Evolutionary conservation across 495 filamentous ascomycete species (phyloP).

Genomic region (Hypoxylon lienhwacheense): DNA sequence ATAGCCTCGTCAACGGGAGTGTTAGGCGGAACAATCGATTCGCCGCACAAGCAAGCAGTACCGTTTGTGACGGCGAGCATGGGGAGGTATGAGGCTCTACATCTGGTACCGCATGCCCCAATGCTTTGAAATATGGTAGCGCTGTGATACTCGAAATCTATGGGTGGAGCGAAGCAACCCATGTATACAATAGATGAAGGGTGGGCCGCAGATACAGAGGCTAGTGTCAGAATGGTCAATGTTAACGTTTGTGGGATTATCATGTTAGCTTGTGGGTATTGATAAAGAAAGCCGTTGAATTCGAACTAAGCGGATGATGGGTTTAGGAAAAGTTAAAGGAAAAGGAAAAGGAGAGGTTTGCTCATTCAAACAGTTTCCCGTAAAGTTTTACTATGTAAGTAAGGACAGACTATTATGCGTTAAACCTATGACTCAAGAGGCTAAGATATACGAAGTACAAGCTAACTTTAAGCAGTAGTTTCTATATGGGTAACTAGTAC

Average conservation of each 20-base stretch:
- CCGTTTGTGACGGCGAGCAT: conserved; percentile 16
- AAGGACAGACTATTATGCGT: too few relatives aligned
- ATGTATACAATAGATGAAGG: background rate
- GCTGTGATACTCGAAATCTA: background rate
- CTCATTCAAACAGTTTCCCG: too few relatives aligned
- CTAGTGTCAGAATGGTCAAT: background rate
- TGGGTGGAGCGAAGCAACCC: conserved; percentile 13
- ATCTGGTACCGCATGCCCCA: background rate
- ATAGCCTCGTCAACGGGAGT: conserved; percentile 2
- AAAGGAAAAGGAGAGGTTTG: too few relatives aligned
- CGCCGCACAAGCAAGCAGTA: conserved; percentile 20
- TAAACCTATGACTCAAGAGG: too few relatives aligned
- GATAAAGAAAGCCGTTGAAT: too few relatives aligned
- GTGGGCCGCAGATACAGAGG: background rate
- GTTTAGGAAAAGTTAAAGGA: too few relatives aligned
- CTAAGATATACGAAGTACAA: too few relatives aligned
- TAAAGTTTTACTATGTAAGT: too few relatives aligned
- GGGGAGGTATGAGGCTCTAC: background rate
- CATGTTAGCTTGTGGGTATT: conserved; percentile 8
- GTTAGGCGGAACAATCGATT: background rate
- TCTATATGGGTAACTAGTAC: background rate
- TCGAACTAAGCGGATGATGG: too few relatives aligned
- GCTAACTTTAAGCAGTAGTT: too few relatives aligned
- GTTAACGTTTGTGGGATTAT: background rate
- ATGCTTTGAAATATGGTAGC: conserved; percentile 9